These are phyloP conservation scores for Cyclospora cayetanensis DNA, from an alignment of 169 alveolate species.

Conservation along the genomic window DNA sequence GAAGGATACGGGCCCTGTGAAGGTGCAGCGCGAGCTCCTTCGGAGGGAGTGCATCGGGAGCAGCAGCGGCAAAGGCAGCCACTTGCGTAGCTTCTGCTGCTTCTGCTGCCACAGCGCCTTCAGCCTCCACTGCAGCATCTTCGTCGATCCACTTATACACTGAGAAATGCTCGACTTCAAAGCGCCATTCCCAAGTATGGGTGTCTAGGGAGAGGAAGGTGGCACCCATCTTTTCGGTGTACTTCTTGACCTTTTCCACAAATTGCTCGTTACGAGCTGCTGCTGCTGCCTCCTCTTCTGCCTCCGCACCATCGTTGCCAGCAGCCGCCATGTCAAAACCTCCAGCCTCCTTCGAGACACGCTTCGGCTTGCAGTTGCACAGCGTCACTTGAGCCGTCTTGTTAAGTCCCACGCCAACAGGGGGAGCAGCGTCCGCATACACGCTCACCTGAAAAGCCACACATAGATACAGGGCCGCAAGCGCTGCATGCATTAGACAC, in stretches of 20 bases:
- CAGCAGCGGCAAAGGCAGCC: slow-evolving; percentile 2
- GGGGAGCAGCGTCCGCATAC: slow-evolving; percentile 45
- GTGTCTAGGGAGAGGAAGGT: slow-evolving; percentile 6
- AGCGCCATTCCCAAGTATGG: slow-evolving; percentile 36
- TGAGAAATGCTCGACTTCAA: slow-evolving; percentile 65
- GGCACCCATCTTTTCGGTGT: slow-evolving; percentile 63
- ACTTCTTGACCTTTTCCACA: slow-evolving; percentile 9
- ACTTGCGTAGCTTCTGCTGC: background rate
- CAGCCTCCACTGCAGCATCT: background rate
- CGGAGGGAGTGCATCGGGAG: background rate
- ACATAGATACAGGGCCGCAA: background rate
- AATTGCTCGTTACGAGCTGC: slow-evolving; percentile 5
- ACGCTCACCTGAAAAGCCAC: slow-evolving; percentile 54
- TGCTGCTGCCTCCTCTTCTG: background rate
- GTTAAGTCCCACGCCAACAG: slow-evolving; percentile 50
- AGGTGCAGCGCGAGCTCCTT: background rate
- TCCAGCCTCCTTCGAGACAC: background rate
- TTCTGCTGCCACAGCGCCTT: background rate
- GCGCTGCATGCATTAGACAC: no score
- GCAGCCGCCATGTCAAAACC: background rate
- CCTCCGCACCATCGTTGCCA: background rate
- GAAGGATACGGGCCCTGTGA: slow-evolving; percentile 18
- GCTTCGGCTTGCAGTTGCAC: slow-evolving; percentile 58
- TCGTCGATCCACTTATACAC: slow-evolving; percentile 26
- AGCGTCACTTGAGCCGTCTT: slow-evolving; percentile 55